Evolutionary conservation across 1,139 yeast genomes (phyloP).

Genomic region (Geotrichum australiense): DNA sequence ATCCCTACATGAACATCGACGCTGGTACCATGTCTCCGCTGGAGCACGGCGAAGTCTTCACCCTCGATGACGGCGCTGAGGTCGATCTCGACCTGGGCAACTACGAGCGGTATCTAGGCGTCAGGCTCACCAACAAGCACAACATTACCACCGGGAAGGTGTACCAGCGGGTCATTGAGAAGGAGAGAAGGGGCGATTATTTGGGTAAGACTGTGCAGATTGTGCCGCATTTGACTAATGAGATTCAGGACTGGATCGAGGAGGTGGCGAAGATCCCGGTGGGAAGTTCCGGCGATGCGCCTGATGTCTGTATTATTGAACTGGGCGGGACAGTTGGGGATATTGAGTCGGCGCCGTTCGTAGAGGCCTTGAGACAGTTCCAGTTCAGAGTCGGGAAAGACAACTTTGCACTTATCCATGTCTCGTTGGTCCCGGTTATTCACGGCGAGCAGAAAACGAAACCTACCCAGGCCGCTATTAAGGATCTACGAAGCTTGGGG

Average conservation of each 20-base stretch:
- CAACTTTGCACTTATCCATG: slow-evolving; percentile 93
- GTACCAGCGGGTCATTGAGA: slow-evolving; percentile 87
- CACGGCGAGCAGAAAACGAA: slow-evolving; percentile 98
- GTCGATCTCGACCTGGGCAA: slow-evolving; percentile 97
- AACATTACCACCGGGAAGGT: slow-evolving; percentile 98
- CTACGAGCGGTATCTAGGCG: slow-evolving; percentile 92
- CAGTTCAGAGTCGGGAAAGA: slow-evolving; percentile 94
- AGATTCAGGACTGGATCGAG: slow-evolving; percentile 98
- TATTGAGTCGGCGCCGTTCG: slow-evolving; percentile 97
- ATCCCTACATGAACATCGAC: slow-evolving; percentile 97
- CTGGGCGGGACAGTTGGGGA: slow-evolving; percentile 99
- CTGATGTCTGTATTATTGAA: slow-evolving; percentile 90
- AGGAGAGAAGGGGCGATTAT: slow-evolving; percentile 94
- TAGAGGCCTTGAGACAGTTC: slow-evolving; percentile 96
- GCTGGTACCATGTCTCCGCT: slow-evolving; percentile 99
- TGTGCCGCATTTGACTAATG: slow-evolving; percentile 95
- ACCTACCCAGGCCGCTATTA: slow-evolving; percentile 98
- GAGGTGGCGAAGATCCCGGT: slow-evolving; percentile 87
- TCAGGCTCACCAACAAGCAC: slow-evolving; percentile 86
- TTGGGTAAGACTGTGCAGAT: slow-evolving; percentile 98
- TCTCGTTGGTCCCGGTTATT: slow-evolving; percentile 92
- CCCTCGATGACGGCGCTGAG: slow-evolving; percentile 97
- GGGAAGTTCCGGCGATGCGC: slow-evolving; percentile 77
- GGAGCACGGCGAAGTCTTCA: slow-evolving; percentile 98
- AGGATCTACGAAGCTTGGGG: slow-evolving; percentile 92